Base-by-base conservation (phyloP, 2,329 filamentous ascomycete genomes). In the Clarireedia homoeocarpa region DNA sequence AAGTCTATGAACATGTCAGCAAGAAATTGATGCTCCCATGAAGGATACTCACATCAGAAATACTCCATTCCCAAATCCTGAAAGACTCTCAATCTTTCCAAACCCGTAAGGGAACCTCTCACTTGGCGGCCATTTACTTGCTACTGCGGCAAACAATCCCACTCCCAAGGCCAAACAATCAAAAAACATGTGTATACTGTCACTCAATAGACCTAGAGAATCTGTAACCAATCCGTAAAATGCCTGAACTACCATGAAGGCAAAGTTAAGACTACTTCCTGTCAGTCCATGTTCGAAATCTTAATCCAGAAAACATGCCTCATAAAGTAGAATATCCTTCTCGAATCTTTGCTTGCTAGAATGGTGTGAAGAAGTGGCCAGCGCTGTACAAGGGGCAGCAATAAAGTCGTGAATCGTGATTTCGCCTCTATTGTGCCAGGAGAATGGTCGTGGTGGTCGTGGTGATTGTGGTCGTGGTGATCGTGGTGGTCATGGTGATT, bases 161-260 rank as follows among this genome's bases (percentile, higher is more conserved):
- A 99, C 91, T 1, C 89, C 83, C 27, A 99, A 79, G 20, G 92
- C 94, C 38, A 96, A 84, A 64, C 94, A 99, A 72, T 99, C 94
- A 66, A 99, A 97, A 67, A 99, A 92, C 94, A 99, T 99, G 73
- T 99, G 94, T 61, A 99, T 94, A 66, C 91, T 97, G 72, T 99
- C 94, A 63, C 91, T 96, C 17, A 99, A 81, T n/a, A 99, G 78
- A 2, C 94, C 94, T 5, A 99, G 76, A 0, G 94, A 99, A 63
- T 95, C 91, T 3, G 91, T 97, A 10, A 94, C 74, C 65, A 94
- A 95, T 49, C 94, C 94, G 67, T 99, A 99, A 59, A 92, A 90
- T 42, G 91, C 88, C 67, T 99, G 94, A 1, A 99, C 83, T 36
- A 88, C 75, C 94, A 99, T 99, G 71, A 99, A 99, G 6, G 77